Evolutionary conservation across 2,329 filamentous ascomycete genomes (phyloP).

Genomic region (Cercospora zeae-maydis): DNA sequence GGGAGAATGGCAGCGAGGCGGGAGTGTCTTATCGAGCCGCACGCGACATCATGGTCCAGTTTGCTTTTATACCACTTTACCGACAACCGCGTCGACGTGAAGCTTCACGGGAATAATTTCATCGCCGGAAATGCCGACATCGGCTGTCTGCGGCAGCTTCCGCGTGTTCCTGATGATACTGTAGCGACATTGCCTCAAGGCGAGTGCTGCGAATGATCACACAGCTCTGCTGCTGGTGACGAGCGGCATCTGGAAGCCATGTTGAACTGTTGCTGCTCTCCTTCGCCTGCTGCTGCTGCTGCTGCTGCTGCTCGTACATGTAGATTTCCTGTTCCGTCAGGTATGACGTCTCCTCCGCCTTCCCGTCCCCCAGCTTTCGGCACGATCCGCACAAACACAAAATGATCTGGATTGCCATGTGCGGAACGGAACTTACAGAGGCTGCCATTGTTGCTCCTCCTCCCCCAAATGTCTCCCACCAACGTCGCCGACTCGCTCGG

Average conservation of each 20-base stretch:
- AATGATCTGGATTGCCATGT: background rate
- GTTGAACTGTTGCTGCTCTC: background rate
- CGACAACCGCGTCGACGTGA: constrained; percentile 15
- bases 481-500: constrained; percentile 31
- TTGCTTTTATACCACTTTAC: constrained; percentile 18
- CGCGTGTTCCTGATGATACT: constrained; percentile 13
- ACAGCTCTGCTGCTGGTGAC: background rate
- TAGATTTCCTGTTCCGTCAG: background rate
- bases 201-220: background rate
- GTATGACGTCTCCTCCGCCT: background rate
- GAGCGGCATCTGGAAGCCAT: background rate
- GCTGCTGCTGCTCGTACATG: too few relatives aligned
- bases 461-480: constrained; percentile 17
- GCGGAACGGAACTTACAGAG: background rate
- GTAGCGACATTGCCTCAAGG: background rate
- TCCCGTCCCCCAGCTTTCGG: background rate
- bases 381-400: background rate
- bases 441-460: background rate
- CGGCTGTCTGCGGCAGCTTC: constrained; percentile 1
- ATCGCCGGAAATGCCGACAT: constrained; percentile 9
- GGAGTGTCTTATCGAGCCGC: background rate
- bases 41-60: constrained; percentile 10
- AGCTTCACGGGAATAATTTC: constrained; percentile 13
- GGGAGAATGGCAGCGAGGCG: background rate
- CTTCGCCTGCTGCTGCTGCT: background rate